phyloP scores from a whole-genome alignment of 208 protist species.

The Naegleria fowleri region DNA sequence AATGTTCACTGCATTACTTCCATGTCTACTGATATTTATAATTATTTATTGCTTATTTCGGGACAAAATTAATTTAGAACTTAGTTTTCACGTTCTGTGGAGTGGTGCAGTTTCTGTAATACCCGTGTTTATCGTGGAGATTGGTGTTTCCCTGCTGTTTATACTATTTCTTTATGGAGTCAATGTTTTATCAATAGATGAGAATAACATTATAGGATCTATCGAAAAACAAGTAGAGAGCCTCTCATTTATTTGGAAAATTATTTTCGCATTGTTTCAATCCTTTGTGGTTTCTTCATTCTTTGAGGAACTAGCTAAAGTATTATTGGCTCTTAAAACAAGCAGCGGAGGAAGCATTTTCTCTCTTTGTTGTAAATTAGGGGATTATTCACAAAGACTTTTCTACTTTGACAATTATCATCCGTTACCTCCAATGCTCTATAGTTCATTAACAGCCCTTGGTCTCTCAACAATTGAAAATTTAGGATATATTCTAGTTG shows the following conservation, averaged over 20 bases:
- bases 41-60: not conserved
- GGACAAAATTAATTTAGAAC: not conserved
- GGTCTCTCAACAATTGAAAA: constrained; percentile 16
- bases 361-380: not conserved
- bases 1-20: not conserved
- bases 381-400: not conserved
- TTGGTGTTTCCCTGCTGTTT: not conserved
- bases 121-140: not conserved
- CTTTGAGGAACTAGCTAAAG: not conserved
- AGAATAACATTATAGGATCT: not conserved
- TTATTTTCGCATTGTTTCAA: not conserved
- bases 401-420: not conserved
- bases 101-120: not conserved
- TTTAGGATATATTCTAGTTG: not conserved
- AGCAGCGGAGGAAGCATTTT: not conserved
- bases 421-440: not conserved
- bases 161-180: not conserved
- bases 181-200: not conserved
- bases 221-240: not conserved
- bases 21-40: not conserved
- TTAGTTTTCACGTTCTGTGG: not conserved
- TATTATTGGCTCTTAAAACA: not conserved
- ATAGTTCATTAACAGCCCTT: not conserved
- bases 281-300: not conserved
- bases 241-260: too few species aligned